Conservation (phyloP, 176 grass and related monocot genomes). For the Hsuehochloa calcarea region DNA sequence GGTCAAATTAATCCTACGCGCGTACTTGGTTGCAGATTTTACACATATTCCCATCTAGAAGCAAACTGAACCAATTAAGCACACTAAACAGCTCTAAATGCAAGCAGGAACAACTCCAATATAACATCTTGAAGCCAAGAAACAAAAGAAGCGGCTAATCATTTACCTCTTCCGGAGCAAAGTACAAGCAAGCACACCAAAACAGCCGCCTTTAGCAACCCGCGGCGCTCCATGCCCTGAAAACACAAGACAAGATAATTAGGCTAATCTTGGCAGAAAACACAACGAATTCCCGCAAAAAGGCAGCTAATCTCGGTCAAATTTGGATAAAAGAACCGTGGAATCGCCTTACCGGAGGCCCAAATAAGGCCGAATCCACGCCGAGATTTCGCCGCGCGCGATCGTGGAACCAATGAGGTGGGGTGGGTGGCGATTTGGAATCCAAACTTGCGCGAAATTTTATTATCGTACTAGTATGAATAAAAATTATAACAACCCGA, state of each 20-base stretch:
- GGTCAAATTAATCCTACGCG: not conserved
- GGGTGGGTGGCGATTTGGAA: not conserved
- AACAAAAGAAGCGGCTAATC: not conserved
- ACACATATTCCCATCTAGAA: not conserved
- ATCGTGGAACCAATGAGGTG: not conserved
- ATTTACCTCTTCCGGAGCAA: constrained; percentile 59
- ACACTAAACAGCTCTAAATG: not conserved
- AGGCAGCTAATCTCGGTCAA: not conserved
- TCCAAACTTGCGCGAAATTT: constrained; percentile 11
- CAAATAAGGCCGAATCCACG: not conserved
- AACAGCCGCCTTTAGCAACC: constrained; percentile 36
- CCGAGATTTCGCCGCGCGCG: not conserved
- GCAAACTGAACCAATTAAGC: not conserved
- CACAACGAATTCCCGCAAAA: not conserved
- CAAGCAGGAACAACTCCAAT: not conserved
- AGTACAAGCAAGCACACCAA: constrained; percentile 44
- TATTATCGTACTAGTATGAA: not conserved
- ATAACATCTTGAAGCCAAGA: not conserved
- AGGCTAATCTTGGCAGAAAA: not conserved
- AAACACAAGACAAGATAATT: not conserved
- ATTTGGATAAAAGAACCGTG: not conserved
- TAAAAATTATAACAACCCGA: not conserved
- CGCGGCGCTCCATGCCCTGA: constrained; percentile 48
- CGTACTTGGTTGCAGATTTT: not conserved
- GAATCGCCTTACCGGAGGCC: not conserved